Percentiles rank a stretch among this genome's conserved stretches.
These are phyloP conservation scores for Aspergillus sp. DNA, from an alignment of 2,329 filamentous ascomycete genomes.

Conservation along the genomic window DNA sequence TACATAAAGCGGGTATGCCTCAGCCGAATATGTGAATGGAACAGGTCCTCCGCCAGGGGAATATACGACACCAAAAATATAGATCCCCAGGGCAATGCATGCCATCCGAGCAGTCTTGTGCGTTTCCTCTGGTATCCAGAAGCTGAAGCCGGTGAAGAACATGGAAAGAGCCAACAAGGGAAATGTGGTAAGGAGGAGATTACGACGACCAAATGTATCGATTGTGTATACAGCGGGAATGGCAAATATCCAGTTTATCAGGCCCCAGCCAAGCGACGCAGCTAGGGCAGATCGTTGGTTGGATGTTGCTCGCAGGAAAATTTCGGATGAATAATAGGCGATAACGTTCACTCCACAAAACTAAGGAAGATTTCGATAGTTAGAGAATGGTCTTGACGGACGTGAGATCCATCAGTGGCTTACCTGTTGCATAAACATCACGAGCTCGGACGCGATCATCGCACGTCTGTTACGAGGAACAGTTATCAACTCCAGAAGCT, in stretches of 20 bases:
- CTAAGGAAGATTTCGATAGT: constrained; percentile 12
- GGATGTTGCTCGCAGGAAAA: constrained; percentile 53
- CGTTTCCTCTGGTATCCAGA: constrained; percentile 43
- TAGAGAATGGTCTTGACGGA: neutral
- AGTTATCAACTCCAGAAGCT: constrained; percentile 54
- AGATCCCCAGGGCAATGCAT: constrained; percentile 41
- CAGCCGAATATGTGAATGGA: constrained; percentile 63
- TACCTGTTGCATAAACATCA: constrained; percentile 65
- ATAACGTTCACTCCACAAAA: constrained; percentile 51
- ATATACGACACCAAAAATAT: constrained; percentile 41
- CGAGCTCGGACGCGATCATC: constrained; percentile 55
- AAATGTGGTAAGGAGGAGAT: constrained; percentile 60
- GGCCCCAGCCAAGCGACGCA: constrained; percentile 56
- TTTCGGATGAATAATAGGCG: constrained; percentile 58
- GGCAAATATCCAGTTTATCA: constrained; percentile 63
- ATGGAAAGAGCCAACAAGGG: constrained; percentile 56
- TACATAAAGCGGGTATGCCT: constrained; percentile 62
- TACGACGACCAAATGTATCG: constrained; percentile 63
- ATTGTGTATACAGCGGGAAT: constrained; percentile 62
- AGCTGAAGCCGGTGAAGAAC: constrained; percentile 50
- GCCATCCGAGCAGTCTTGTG: constrained; percentile 30
- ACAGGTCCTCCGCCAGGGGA: constrained; percentile 60
- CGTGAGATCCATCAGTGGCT: constrained; percentile 2
- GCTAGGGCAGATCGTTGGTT: constrained; percentile 47
- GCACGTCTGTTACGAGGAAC: constrained; percentile 60